A percentile compares a stretch with the other conserved stretches of the same genome.
Conservation (phyloP, 441 rosid genomes). For the Gossypium gossypioides region DNA sequence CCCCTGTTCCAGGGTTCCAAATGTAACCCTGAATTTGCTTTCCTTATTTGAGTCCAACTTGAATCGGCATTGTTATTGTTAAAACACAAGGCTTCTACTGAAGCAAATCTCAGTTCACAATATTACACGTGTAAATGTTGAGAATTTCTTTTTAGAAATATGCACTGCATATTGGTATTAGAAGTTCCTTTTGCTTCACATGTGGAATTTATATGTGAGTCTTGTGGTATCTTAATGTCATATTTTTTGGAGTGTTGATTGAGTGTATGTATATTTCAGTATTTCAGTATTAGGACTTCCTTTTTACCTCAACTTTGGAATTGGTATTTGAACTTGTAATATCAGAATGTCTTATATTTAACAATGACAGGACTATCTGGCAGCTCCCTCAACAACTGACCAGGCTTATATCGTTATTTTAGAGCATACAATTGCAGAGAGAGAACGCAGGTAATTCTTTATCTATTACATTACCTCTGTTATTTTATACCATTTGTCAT, state of each 20-base stretch:
- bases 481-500: too few species aligned
- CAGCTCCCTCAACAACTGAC: constrained; percentile 67
- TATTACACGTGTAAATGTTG: not conserved
- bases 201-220: not conserved
- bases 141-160: not conserved
- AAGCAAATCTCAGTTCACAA: not conserved
- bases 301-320: not conserved
- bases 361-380: constrained; percentile 77
- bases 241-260: not conserved
- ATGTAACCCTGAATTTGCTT: not conserved
- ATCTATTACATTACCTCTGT: too few species aligned
- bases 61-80: not conserved
- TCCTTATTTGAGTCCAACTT: not conserved
- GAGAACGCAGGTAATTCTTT: constrained; percentile 78
- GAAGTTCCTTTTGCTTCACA: not conserved
- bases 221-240: not conserved
- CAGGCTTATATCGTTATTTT: constrained; percentile 71
- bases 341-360: not conserved
- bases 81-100: not conserved
- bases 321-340: not conserved
- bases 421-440: constrained; percentile 91
- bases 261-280: not conserved
- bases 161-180: not conserved
- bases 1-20: not conserved
- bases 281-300: not conserved